A percentile compares a stretch with the other conserved stretches of the same genome.
phyloP scores from a whole-genome alignment of 306 rosid genomes.

The Argentina anserina region DNA sequence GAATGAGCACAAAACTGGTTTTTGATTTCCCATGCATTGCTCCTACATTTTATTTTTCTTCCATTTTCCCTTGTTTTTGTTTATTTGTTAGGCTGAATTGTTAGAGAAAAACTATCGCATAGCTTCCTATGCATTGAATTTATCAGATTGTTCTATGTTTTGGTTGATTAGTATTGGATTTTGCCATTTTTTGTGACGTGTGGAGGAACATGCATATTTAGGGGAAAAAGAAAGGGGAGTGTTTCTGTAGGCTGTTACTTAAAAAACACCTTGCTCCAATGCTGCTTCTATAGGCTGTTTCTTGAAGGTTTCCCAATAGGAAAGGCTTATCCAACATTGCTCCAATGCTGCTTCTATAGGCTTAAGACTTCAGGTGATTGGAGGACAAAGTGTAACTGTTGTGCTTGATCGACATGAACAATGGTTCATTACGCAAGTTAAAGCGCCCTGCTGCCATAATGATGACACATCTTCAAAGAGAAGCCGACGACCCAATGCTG shows the following conservation, averaged over 20 bases:
- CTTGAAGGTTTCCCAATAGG: neutral
- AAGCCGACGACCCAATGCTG: slow-evolving; percentile 35
- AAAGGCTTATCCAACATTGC: slow-evolving; percentile 1
- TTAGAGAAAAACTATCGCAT: no score
- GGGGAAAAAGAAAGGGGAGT: neutral
- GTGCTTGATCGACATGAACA: slow-evolving; percentile 15
- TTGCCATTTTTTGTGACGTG: neutral
- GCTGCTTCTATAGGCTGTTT: slow-evolving; percentile 10
- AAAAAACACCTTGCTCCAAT: neutral
- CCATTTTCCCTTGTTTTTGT: neutral
- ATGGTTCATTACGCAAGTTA: slow-evolving; percentile 14
- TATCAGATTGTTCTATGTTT: neutral
- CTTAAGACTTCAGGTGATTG: slow-evolving; percentile 12
- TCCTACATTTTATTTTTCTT: neutral
- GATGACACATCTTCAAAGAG: slow-evolving; percentile 48
- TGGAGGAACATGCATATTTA: neutral
- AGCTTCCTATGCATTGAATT: neutral
- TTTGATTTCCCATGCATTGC: slow-evolving; percentile 1
- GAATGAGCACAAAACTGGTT: slow-evolving; percentile 2
- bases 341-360: slow-evolving; percentile 10
- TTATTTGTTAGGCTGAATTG: neutral
- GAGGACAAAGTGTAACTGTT: slow-evolving; percentile 1
- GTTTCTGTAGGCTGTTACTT: slow-evolving; percentile 1
- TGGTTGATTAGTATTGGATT: neutral
- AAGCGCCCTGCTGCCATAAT: slow-evolving; percentile 11